Percentiles rank a stretch among this genome's conserved stretches.
phyloP scores from a whole-genome alignment of 345 rosid species.

The Eucalyptus sideroxylon region DNA sequence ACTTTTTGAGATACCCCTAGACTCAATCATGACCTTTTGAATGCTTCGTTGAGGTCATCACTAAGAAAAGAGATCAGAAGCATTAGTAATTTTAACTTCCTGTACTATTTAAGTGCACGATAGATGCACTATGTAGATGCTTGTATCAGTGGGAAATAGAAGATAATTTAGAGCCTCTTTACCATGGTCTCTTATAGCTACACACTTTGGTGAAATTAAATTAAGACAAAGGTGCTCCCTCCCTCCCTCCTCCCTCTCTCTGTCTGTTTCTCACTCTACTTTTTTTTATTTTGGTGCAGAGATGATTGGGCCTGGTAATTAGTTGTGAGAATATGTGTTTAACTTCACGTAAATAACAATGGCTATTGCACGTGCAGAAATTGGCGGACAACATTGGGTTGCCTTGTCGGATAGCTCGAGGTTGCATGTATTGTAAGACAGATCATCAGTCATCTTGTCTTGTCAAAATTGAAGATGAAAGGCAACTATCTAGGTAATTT shows the following conservation, averaged over 20 bases:
- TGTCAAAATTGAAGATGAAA: conserved; percentile 77
- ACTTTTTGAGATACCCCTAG: background rate
- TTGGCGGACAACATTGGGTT: conserved; percentile 90
- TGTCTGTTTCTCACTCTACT: background rate
- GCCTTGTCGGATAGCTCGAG: conserved; percentile 96
- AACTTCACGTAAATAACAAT: background rate
- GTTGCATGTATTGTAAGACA: conserved; percentile 80
- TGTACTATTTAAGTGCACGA: background rate
- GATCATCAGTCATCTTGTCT: conserved; percentile 90
- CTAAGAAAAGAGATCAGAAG: background rate
- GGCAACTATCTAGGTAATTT: conserved; percentile 47
- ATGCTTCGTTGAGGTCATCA: background rate
- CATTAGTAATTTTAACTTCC: background rate
- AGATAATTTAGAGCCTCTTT: background rate
- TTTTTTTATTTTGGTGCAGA: background rate
- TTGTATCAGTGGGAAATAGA: background rate
- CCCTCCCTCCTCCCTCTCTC: background rate
- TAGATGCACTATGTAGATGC: background rate
- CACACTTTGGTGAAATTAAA: background rate
- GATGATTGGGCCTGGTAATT: background rate
- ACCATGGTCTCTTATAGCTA: background rate
- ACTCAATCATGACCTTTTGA: background rate
- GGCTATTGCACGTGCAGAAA: conserved; percentile 40
- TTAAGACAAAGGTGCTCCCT: background rate
- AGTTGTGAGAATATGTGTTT: background rate